These are phyloP conservation scores for Ustilago nuda DNA, from an alignment of 1,284 basidiomycete species.

Conservation along the genomic window DNA sequence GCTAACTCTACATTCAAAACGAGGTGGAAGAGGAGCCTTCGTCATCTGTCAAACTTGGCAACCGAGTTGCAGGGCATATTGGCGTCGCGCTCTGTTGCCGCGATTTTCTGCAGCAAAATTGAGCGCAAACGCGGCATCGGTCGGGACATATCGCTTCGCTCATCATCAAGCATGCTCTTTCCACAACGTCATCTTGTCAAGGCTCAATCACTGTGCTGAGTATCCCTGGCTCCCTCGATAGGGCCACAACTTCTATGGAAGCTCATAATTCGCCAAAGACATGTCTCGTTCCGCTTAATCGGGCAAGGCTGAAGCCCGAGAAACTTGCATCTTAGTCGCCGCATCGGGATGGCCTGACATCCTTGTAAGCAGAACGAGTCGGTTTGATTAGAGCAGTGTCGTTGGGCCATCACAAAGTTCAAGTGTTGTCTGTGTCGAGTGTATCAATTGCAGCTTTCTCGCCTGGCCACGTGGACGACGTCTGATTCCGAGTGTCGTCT, in stretches of 20 bases:
- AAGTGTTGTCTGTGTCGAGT: no score
- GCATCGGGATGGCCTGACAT: neutral
- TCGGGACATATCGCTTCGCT: conserved; percentile 28
- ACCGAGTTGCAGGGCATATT: neutral
- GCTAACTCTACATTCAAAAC: conserved; percentile 1
- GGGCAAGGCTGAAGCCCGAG: neutral
- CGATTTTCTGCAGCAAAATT: neutral
- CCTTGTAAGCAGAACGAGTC: no score
- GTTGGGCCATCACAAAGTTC: no score
- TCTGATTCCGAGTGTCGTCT: no score
- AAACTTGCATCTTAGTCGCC: neutral
- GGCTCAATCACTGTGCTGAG: neutral
- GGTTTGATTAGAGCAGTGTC: no score
- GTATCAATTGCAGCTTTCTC: no score
- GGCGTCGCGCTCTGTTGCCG: conserved; percentile 19
- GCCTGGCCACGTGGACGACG: no score
- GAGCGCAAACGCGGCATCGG: neutral
- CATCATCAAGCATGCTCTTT: neutral
- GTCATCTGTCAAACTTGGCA: conserved; percentile 41
- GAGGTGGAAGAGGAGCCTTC: no score
- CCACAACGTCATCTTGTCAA: conserved; percentile 3
- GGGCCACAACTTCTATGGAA: neutral
- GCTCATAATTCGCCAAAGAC: neutral
- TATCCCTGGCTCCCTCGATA: neutral
- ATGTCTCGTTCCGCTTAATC: neutral